Conservation (phyloP, 129 eudicot species). For the carrot (Daucus carota) region DNA sequence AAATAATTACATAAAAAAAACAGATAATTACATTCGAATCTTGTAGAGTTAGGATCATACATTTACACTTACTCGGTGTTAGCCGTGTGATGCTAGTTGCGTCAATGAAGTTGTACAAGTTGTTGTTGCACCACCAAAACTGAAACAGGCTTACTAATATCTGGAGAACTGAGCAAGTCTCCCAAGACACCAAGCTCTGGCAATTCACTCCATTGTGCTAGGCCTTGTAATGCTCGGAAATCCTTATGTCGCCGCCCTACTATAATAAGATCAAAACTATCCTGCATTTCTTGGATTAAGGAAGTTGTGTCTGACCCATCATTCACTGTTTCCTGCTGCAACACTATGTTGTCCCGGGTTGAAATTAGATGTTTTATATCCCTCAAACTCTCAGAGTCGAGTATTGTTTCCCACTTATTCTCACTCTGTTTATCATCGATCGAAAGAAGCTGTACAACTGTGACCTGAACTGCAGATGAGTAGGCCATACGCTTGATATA, state of each 20-base stretch:
- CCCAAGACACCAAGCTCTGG: conserved; percentile 16
- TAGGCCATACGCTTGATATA: conserved; percentile 33
- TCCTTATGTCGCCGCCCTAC: conserved; percentile 10
- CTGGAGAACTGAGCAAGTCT: conserved; percentile 14
- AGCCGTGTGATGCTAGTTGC: too few species aligned
- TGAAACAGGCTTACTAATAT: conserved; percentile 13
- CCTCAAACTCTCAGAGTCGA: conserved; percentile 27
- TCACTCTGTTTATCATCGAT: background rate
- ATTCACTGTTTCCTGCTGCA: background rate
- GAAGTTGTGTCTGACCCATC: background rate
- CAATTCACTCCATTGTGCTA: conserved; percentile 9
- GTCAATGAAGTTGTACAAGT: conserved; percentile 7
- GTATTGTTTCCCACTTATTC: conserved; percentile 27
- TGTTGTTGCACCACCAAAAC: conserved; percentile 17
- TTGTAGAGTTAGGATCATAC: background rate
- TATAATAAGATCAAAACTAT: conserved; percentile 3
- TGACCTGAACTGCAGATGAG: conserved; percentile 20
- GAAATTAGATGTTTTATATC: background rate
- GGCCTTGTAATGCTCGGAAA: background rate
- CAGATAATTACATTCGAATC: background rate
- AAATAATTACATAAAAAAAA: too few species aligned
- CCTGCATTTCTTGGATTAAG: background rate
- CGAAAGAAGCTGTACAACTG: conserved; percentile 20
- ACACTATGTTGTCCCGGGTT: background rate
- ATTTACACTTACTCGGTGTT: too few species aligned